Evolutionary conservation across 129 eudicot genomes (phyloP), one percentile per base, ranked within the genome.

Genomic region (Tagetes erecta): DNA sequence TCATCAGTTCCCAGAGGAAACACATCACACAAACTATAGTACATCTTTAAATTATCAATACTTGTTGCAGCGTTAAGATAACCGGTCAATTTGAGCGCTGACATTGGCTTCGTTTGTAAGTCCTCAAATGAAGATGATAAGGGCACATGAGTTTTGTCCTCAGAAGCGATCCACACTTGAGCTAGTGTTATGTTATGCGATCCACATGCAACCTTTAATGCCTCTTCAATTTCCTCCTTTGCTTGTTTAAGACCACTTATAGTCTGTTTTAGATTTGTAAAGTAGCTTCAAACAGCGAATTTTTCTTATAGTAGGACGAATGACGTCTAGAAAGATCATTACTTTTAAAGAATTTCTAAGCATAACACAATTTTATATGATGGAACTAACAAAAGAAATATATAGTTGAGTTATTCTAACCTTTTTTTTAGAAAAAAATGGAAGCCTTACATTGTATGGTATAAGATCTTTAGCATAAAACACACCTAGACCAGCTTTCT

Each of bases 391-490:
- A 20, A 20, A 20, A 20, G 27, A 57, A 27, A 35, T 6, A 4
- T 44, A 30, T 9, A 9, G 9, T 1, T 6, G 27, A 45, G 27
- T 20, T 20, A 20, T 20, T 20, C 27, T 20, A 20, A 20, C 31
- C 30, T 20, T 20, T 20, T 20, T 20, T 20, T 20, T 20, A 20
- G 27, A 20, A 20, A 20, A 20, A 20, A 20, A 20, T 0, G 27
- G 27, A 20, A 30, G 20, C 45, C 31, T 11, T 20, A 74, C 78
- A 47, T 47, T 74, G 71, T 63, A 64, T 1, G 71, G 71, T 7
- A 74, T 37, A 50, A 6, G 50, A 35, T 63, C 38, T 64, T 74
- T 71, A 6, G 34, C 35, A 39, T 7, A 2, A 38, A 27, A 51
- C 7, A n/a, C 8, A 10, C 1, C 6, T 42, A 75, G 66, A 65